These are phyloP conservation scores for Heterobasidion irregulare DNA, from an alignment of 1,284 basidiomycete genomes.

Conservation along the genomic window DNA sequence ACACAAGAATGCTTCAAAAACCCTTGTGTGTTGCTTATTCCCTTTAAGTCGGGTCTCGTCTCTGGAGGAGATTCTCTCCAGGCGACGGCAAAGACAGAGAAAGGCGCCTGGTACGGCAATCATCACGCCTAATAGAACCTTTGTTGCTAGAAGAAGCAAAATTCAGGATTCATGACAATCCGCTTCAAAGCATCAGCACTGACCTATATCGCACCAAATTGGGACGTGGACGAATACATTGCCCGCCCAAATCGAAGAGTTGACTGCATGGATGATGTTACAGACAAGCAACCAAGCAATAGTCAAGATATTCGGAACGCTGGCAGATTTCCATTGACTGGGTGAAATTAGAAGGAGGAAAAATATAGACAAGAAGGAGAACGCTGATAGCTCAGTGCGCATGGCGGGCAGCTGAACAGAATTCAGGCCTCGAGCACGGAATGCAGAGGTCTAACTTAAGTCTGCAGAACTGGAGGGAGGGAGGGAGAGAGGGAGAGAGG, in stretches of 20 bases:
- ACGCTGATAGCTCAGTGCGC: slow-evolving; percentile 33
- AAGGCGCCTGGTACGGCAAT: slow-evolving; percentile 43
- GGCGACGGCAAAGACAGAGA: slow-evolving; percentile 32
- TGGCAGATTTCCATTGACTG: slow-evolving; percentile 33
- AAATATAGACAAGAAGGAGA: slow-evolving; percentile 40
- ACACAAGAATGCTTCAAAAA: slow-evolving; percentile 44
- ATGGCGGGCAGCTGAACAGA: slow-evolving; percentile 20
- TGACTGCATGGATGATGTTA: slow-evolving; percentile 34
- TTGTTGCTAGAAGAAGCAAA: slow-evolving; percentile 24
- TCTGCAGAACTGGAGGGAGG: not conserved
- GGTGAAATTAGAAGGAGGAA: slow-evolving; percentile 30
- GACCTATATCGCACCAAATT: slow-evolving; percentile 47
- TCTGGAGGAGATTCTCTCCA: slow-evolving; percentile 17
- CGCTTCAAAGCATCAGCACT: slow-evolving; percentile 8
- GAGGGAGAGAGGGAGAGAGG: not conserved
- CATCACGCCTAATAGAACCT: slow-evolving; percentile 31
- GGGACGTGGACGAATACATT: slow-evolving; percentile 24
- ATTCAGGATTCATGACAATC: slow-evolving; percentile 1
- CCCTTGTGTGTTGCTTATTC: slow-evolving; percentile 21
- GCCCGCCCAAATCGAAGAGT: slow-evolving; percentile 35
- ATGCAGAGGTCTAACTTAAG: not conserved
- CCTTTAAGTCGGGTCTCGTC: slow-evolving; percentile 21
- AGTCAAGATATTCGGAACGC: slow-evolving; percentile 37
- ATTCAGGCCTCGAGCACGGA: slow-evolving; percentile 3
- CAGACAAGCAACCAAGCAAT: slow-evolving; percentile 36